phyloP scores from a whole-genome alignment of 805 yeast genomes.

The Kuraishia molischiana region DNA sequence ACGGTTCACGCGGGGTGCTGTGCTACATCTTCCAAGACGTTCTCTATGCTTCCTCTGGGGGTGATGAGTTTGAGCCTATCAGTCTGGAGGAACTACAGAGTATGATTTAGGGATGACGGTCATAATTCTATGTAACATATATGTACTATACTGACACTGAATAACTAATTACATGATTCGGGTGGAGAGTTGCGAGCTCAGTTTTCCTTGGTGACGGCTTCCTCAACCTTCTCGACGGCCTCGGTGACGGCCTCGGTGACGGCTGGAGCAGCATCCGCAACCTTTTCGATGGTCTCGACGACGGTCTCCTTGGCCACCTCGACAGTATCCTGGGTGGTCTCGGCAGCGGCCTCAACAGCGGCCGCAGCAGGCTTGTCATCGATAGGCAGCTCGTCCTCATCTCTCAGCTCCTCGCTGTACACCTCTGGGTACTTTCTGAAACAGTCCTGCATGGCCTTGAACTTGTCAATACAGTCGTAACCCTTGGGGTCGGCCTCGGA shows the following conservation, averaged over 20 bases:
- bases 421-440: conserved; percentile 89
- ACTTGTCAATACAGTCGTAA: conserved; percentile 85
- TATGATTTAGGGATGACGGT: too few species aligned
- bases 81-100: conserved; percentile 21
- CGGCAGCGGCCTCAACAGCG: neutral
- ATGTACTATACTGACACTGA: neutral
- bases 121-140: neutral
- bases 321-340: neutral
- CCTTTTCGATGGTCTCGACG: neutral
- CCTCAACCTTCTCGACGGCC: neutral
- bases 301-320: neutral
- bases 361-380: neutral
- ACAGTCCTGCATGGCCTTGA: conserved; percentile 87
- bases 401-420: conserved; percentile 85
- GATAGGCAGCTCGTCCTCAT: conserved; percentile 44
- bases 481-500: conserved; percentile 96
- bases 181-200: neutral
- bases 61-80: conserved; percentile 31
- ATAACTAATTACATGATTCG: neutral
- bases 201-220: neutral
- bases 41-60: conserved; percentile 34
- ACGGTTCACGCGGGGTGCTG: conserved; percentile 21
- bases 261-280: neutral
- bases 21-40: conserved; percentile 59
- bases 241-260: neutral